Base-by-base conservation (phyloP, 495 filamentous ascomycete species). In the Daldinia loculata region DNA sequence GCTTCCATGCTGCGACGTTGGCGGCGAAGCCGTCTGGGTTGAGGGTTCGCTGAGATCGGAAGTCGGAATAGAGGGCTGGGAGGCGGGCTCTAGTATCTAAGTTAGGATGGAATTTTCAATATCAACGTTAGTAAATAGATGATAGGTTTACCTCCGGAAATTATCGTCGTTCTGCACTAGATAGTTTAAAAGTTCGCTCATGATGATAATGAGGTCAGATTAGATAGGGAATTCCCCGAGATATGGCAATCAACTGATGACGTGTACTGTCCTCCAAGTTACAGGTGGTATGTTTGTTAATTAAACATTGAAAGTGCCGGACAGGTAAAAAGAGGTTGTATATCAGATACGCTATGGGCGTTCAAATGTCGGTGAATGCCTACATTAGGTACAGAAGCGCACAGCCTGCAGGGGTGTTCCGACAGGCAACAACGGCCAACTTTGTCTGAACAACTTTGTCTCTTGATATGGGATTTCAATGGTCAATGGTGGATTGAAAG, bases 51-150 rank as follows among this genome's bases (percentile, higher is more conserved):
- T 95, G 93, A 38, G 85, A 77, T 4, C 87, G 82, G 79, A 99
- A 98, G 78, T 98, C 96, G 63, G 94, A 97, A 81, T 97, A 99
- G 57, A 99, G 88, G 14, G 94, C 94, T 6, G 93, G 91, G 4
- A 98, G 89, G 43, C 95, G 93, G 67, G 90, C 88, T 80, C 91
- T 95, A 66, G 52, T 24, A 22, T 26, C 36, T 50, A 11, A 7
- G 17, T 45, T 39, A 67, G 39, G 51, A 48, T 34, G 50, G 12
- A 14, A 39, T 39, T 30, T 26, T 0, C 12, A 56, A 5, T 29
- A 24, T 24, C 9, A n/a, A 60, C 17, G 24, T 50, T 0, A 65
- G 36, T 12, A 55, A 17, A 39, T n/a, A 41, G 6, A 34, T 15
- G 26, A 34, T 15, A 22, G 7, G 56, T 74, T 56, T 60, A 84